Evolutionary conservation across 345 rosid genomes (phyloP), one percentile per base, ranked within the genome.

Genomic region (Melaleuca alternifolia): DNA sequence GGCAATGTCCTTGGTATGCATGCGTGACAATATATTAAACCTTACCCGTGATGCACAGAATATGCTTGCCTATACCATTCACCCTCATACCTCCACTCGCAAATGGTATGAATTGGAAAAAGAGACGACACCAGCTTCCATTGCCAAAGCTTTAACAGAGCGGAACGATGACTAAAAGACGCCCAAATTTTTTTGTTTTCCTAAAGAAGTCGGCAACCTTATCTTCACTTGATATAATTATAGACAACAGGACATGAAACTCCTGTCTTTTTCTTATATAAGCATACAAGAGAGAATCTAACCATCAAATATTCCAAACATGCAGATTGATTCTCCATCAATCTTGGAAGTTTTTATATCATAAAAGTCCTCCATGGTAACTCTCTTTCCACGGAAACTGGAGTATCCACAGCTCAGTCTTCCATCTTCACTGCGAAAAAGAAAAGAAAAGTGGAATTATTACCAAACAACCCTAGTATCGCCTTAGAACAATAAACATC

Each of bases 241-340:
- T 84, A 46, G 84, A 21, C 33, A 26, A 50, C 52, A 24, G 52
- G 83, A 65, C 81, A 65, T 56, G 75, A 57, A 57, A 85, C 77
- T 37, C 77, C 30, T 44, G 6, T 61, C 10, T 53, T 24, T 56
- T 81, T 54, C 84, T 15, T 15, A 87, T 50, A 57, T 6, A 88
- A 84, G 48, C 51, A 83, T 46, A 89, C 83, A 56, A 84, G 88
- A 85, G 87, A 87, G 76, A 85, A 51, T 86, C 95, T 92, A 88
- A 98, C 99, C 99, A 92, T 98, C 99, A 89, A 98, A 98, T 56
- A 98, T 94, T 86, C 99, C 99, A 90, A 98, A 98, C 98, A 96
- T 94, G 96, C 90, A 93, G 88, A 98, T 94, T 77, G 91, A 85
- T 91, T 93, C 85, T 85, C 98, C 99, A 83, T 95, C 93, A 87